Evolutionary conservation across 2,329 filamentous ascomycete genomes (phyloP), one percentile per base, ranked within the genome.

Genomic region (Ceratocystis ficicola): DNA sequence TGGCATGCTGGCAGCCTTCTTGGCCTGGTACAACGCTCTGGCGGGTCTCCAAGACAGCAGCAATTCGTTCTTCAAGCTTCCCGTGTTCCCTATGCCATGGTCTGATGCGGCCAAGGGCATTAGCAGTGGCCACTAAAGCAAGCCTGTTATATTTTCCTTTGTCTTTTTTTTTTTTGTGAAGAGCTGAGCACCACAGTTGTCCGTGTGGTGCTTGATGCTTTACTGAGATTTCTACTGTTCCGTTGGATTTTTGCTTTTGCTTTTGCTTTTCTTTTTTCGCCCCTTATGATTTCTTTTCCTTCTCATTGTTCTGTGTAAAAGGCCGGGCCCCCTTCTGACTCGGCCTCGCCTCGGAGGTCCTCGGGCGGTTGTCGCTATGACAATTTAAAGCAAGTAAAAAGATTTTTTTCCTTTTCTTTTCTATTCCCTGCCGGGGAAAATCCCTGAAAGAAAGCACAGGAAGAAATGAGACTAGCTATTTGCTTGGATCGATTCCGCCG

Each of bases 81-180:
- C 92, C 63, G 91, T 96, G 69, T 86, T 88, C 72, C 91, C 96
- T 81, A 95, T 96, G 81, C 93, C 92, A 65, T 96, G 93, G 93
- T 93, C 89, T 46, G 87, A 88, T 72, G 74, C 72, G 68, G 71
- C 72, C 69, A 79, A 87, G 79, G 77, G 75, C 65, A 78, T 79
- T 48, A 78, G 78, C 64, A 64, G 62, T 44, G 63, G 66, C 64
- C 68, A 68, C 60, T 65, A 65, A 65, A 59, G 25, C 5, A 15
- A 8, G 46, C 46, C 17, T 25, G 30, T 41, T 12, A 3, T 41
- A 41, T 41, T 41, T 41, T 41, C 28, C 22, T 63, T n/a, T 66
- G 22, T 36, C 25, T 22, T 25, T 46, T 46, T 46, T 30, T 44
- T 30, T 60, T 41, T 12, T 46, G 17, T 44, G 28, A 17, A 20